Evolutionary conservation across 176 grass and related monocot species (phyloP).

Genomic region (Bolboschoenus planiculmis): DNA sequence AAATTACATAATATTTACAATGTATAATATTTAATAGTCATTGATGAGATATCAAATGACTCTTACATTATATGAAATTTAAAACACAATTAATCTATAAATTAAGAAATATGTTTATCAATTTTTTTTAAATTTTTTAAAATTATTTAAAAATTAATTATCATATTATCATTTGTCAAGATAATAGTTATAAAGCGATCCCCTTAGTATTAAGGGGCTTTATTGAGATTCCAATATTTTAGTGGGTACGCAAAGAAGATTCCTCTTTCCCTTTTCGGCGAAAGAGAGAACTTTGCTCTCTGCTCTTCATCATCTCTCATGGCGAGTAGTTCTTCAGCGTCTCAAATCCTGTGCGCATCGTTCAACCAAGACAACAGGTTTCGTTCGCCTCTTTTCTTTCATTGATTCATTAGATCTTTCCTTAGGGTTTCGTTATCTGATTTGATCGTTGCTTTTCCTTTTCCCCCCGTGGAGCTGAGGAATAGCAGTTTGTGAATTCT

Average conservation of each 20-base stretch:
- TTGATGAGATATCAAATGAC: too few species aligned
- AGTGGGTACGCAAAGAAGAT: not conserved
- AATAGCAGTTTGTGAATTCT: not conserved
- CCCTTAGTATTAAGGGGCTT: too few species aligned
- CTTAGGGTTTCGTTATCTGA: not conserved
- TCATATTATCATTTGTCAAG: too few species aligned
- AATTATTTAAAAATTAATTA: too few species aligned
- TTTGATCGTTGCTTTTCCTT: not conserved
- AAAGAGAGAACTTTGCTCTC: not conserved
- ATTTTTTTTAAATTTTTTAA: too few species aligned
- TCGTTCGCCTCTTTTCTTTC: not conserved
- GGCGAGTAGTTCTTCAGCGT: constrained; percentile 53
- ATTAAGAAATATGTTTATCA: too few species aligned
- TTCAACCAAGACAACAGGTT: constrained; percentile 98
- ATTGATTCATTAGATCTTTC: not conserved
- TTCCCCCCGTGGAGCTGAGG: not conserved
- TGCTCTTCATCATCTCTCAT: constrained; percentile 24
- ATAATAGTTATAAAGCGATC: too few species aligned
- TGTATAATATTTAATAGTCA: too few species aligned
- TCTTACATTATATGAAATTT: too few species aligned
- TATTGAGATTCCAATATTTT: not conserved
- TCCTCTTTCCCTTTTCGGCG: not conserved
- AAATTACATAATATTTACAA: too few species aligned
- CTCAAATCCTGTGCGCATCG: constrained; percentile 67
- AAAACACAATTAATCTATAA: too few species aligned